phyloP scores from a whole-genome alignment of 495 filamentous ascomycete species.

The Penicillium steckii region DNA sequence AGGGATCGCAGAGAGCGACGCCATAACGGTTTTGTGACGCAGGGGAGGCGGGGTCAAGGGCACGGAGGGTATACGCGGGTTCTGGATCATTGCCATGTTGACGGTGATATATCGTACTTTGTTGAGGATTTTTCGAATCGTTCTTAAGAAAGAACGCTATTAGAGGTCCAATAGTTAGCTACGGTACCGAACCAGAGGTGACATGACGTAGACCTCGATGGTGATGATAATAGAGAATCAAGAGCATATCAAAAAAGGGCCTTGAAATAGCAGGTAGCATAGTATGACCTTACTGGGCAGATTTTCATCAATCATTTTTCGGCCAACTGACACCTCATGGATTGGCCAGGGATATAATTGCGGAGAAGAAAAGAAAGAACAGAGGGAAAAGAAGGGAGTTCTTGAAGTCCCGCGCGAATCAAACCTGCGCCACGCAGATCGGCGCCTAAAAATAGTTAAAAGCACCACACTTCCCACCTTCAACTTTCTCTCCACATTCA shows the following conservation, averaged over 20 bases:
- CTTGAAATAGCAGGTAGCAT: no score
- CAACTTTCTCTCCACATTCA: no score
- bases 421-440: slow-evolving; percentile 27
- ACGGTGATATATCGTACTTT: slow-evolving; percentile 65
- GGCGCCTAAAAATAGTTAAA: slow-evolving; percentile 21
- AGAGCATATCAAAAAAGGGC: no score
- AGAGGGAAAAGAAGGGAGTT: not conserved
- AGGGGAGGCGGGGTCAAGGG: slow-evolving; percentile 66
- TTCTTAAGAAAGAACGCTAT: slow-evolving; percentile 64
- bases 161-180: slow-evolving; percentile 15
- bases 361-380: not conserved
- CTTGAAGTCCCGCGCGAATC: not conserved
- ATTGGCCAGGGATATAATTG: not conserved
- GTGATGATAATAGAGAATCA: no score
- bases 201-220: slow-evolving; percentile 32
- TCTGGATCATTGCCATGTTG: slow-evolving; percentile 78
- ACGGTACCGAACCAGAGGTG: slow-evolving; percentile 14
- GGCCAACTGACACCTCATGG: not conserved
- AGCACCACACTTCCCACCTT: not conserved
- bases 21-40: slow-evolving; percentile 80
- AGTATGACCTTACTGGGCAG: slow-evolving; percentile 64
- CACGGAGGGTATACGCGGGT: slow-evolving; percentile 74
- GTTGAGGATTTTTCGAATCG: slow-evolving; percentile 49
- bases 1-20: slow-evolving; percentile 78
- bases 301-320: slow-evolving; percentile 88